phyloP scores from a whole-genome alignment of 2,329 filamentous ascomycete species.

The Arthroderma sp. region DNA sequence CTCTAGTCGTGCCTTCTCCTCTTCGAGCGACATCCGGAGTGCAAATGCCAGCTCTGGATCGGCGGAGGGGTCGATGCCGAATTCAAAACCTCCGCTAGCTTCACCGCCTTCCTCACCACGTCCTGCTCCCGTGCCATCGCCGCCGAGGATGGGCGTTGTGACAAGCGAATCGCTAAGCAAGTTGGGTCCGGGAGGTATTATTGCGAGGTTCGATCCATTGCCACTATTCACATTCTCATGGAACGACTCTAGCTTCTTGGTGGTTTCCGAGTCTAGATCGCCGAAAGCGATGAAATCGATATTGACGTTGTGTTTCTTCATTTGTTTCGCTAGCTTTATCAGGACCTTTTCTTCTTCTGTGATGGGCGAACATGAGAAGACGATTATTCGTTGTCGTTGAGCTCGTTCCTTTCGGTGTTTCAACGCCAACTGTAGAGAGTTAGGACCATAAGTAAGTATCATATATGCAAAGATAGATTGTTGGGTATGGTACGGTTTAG shows the following conservation, averaged over 20 bases:
- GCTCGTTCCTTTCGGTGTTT: conserved; percentile 98
- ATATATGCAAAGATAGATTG: too few relatives aligned
- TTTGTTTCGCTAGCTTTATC: conserved; percentile 82
- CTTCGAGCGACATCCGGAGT: conserved; percentile 93
- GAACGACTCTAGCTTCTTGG: conserved; percentile 82
- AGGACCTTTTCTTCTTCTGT: conserved; percentile 80
- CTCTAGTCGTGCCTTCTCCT: conserved; percentile 88
- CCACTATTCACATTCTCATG: conserved; percentile 83
- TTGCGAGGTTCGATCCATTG: conserved; percentile 81
- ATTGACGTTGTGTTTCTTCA: conserved; percentile 94
- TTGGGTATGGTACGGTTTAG: background rate
- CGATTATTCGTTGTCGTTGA: conserved; percentile 90
- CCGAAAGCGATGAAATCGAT: conserved; percentile 95
- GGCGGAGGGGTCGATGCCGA: conserved; percentile 78
- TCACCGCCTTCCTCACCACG: conserved; percentile 38
- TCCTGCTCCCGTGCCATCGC: conserved; percentile 52
- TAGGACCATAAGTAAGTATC: too few relatives aligned
- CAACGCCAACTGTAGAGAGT: conserved; percentile 58
- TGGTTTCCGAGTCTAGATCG: conserved; percentile 78
- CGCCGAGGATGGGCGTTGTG: conserved; percentile 76
- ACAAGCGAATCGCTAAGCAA: conserved; percentile 86
- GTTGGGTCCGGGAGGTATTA: conserved; percentile 81
- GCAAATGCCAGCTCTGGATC: conserved; percentile 92
- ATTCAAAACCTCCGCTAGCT: conserved; percentile 58
- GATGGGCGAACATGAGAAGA: conserved; percentile 89